Evolutionary conservation across 2,329 filamentous ascomycete genomes (phyloP), one percentile per base, ranked within the genome.

Genomic region (Mariannaea sp.): DNA sequence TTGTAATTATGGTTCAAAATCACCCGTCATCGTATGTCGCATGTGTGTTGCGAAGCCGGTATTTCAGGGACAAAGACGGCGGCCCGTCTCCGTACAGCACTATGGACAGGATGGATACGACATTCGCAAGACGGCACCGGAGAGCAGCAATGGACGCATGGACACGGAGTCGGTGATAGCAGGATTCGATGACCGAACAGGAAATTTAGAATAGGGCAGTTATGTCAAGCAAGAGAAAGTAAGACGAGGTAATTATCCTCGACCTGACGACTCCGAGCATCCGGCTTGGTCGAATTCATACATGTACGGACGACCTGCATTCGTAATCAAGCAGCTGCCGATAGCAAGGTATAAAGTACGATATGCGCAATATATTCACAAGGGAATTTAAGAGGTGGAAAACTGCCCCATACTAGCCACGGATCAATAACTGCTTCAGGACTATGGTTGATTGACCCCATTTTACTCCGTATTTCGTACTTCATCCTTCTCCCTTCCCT

Each of bases 1-100:
- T 12, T 20, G 45, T 56, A n/a, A 57, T 58, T 52, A 58, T 50
- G 26, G 20, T 26, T 53, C 56, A 51, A 50, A 58, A 60, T 56
- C 14, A 29, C 22, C 22, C 26, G 33, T 33, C 35, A 17, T 39
- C 16, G 38, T 32, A 32, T 32, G 7, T 32, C 29, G 29, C 13
- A 32, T 32, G 29, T 12, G 13, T 32, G n/a, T n/a, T n/a, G n/a
- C n/a, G n/a, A n/a, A n/a, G n/a, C n/a, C n/a, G n/a, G n/a, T n/a
- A n/a, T n/a, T n/a, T n/a, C n/a, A n/a, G n/a, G n/a, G n/a, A n/a
- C n/a, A n/a, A n/a, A n/a, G n/a, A n/a, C n/a, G n/a, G n/a, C 24
- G 36, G 36, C 36, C 13, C 36, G 36, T 24, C 22, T 39, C 29
- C 41, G 29, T n/a, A 24, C 20, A 24, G 12, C 22, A 19, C n/a